Evolutionary conservation across 257 asterid species (phyloP).

Genomic region (Solanum rostratum): DNA sequence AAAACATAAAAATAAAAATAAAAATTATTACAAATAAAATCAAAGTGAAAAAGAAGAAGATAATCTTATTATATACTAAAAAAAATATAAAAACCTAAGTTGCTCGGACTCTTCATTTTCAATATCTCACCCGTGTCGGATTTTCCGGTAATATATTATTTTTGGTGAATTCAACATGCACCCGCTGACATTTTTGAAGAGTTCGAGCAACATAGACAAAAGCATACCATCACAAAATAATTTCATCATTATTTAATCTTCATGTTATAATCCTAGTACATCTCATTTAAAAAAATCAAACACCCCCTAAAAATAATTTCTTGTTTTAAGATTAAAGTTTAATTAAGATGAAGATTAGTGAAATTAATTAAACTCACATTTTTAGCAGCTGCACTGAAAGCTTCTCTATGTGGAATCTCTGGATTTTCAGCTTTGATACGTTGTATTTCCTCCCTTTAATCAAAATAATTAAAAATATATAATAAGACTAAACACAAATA

Average conservation of each 20-base stretch:
- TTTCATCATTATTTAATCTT: background rate
- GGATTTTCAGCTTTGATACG: conserved; percentile 90
- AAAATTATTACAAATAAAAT: too few species aligned
- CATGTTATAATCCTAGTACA: background rate
- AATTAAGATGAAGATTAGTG: background rate
- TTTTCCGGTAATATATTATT: too few species aligned
- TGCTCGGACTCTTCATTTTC: too few species aligned
- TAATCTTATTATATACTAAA: too few species aligned
- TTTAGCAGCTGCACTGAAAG: conserved; percentile 96
- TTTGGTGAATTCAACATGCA: too few species aligned
- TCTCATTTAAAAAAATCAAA: background rate
- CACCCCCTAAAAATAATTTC: background rate
- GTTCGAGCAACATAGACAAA: too few species aligned
- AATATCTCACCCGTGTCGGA: too few species aligned
- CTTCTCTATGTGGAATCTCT: conserved; percentile 96
- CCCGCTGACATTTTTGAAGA: too few species aligned
- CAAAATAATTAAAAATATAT: background rate
- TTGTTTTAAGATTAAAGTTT: too few species aligned
- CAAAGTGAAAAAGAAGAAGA: too few species aligned
- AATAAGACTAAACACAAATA: background rate
- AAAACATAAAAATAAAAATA: background rate
- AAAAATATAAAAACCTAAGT: too few species aligned
- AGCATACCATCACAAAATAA: background rate
- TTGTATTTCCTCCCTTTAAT: conserved; percentile 76
- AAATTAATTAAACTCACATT: conserved; percentile 30